Evolutionary conservation across 306 rosid species (phyloP), one percentile per base, ranked within the genome.

Genomic region (Quercus ilex): DNA sequence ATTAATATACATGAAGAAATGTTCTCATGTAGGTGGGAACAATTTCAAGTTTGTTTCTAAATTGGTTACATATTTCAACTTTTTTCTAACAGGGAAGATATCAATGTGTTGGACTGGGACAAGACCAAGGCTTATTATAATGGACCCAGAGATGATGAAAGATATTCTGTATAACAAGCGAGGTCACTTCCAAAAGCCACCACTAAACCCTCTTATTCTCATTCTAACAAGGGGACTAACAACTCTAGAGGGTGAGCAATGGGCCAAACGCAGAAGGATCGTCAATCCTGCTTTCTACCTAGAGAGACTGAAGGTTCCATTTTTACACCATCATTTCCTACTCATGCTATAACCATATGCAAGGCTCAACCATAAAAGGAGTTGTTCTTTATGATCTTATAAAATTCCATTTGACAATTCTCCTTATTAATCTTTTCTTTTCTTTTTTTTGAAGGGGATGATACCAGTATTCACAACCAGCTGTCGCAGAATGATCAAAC

Each of bases 241-340:
- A n/a, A 51, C 82, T 80, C 77, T 88, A n/a, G 84, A 86, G 26
- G 90, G 86, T 31, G 86, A 88, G 46, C 75, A 76, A 6, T 88
- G 91, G 86, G 74, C 84, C 17, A 82, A 71, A 69, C 90, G 81
- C 28, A 82, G 89, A 73, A 86, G 80, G 74, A 80, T 80, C 1
- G 56, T 90, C 64, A 87, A 86, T 63, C 90, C 89, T 59, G 91
- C 85, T 80, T 90, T 90, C 78, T 86, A 88, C 83, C 41, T 76
- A 2, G 91, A 90, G 62, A 81, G 25, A 43, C 77, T 88, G 63
- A 84, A 88, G 91, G 93, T 89, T 72, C 41, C 33, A 46, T 33
- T 38, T 63, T 55, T 21, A 43, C 46, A 23, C 53, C 53, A 49
- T 49, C 53, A 49, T 49, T 12, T 49, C 53, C 53, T 49, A 49